Conservation (phyloP, 176 grass and related monocot genomes). For the Oryza punctata region DNA sequence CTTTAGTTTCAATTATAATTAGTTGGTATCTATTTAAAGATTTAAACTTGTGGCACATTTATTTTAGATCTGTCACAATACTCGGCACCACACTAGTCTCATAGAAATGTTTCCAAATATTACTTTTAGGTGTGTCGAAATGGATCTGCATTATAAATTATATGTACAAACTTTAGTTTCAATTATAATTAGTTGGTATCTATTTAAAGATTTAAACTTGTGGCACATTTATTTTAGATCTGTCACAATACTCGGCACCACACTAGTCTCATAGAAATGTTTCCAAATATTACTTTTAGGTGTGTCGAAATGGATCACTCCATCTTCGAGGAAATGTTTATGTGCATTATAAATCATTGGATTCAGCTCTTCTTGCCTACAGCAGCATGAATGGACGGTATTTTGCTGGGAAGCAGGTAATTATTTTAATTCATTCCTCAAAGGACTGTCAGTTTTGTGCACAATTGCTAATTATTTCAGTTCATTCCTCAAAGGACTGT, state of each 20-base stretch:
- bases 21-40: neutral
- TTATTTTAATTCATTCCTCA: neutral
- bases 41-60: neutral
- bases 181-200: neutral
- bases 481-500: slow-evolving; percentile 10
- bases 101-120: slow-evolving; percentile 20
- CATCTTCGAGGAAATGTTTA: slow-evolving; percentile 98
- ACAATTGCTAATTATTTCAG: slow-evolving; percentile 37
- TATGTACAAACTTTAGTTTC: neutral
- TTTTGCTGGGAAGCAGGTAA: slow-evolving; percentile 96
- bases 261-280: neutral
- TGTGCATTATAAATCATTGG: slow-evolving; percentile 87
- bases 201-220: neutral
- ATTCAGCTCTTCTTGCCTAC: slow-evolving; percentile 90
- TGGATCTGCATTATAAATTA: too few species aligned
- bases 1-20: neutral
- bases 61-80: neutral
- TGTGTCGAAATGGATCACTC: slow-evolving; percentile 90
- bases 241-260: neutral
- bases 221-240: neutral
- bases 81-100: neutral
- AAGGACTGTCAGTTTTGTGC: neutral
- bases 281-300: slow-evolving; percentile 53
- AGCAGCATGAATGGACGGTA: slow-evolving; percentile 83
- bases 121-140: slow-evolving; percentile 84